These are phyloP conservation scores for Dendrobium nobile DNA, from an alignment of 106 monocot genomes.

Conservation along the genomic window DNA sequence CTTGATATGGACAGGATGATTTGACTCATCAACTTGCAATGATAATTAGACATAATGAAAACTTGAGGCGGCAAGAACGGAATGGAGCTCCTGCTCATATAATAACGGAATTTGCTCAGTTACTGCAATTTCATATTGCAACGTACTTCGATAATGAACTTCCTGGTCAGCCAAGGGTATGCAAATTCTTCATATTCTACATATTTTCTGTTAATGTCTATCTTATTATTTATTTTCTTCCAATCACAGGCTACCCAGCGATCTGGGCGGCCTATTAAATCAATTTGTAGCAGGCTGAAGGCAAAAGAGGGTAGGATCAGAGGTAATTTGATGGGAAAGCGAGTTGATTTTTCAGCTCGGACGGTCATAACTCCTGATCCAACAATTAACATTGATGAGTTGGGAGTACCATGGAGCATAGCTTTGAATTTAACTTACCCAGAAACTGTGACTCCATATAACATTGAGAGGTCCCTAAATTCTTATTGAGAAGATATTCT, in stretches of 20 bases:
- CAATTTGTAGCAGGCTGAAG: constrained; percentile 93
- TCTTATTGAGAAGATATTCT: neutral
- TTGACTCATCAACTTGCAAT: constrained; percentile 97
- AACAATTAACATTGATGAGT: constrained; percentile 87
- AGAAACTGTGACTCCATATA: constrained; percentile 95
- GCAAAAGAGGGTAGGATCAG: constrained; percentile 98
- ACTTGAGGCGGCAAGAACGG: constrained; percentile 82
- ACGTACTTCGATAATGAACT: constrained; percentile 99
- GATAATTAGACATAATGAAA: constrained; percentile 97
- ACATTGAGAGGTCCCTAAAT: constrained; percentile 65
- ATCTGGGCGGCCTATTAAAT: constrained; percentile 91
- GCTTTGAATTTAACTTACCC: constrained; percentile 91
- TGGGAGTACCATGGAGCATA: constrained; percentile 95
- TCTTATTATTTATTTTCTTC: constrained; percentile 4
- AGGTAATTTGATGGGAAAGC: constrained; percentile 97
- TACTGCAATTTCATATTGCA: constrained; percentile 94
- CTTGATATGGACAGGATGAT: constrained; percentile 62
- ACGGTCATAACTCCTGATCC: constrained; percentile 96
- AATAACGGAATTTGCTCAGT: constrained; percentile 95
- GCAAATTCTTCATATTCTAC: neutral
- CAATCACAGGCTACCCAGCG: constrained; percentile 78
- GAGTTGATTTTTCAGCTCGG: constrained; percentile 90
- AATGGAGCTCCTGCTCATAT: constrained; percentile 99
- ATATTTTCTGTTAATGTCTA: neutral
- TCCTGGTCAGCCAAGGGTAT: constrained; percentile 97